Evolutionary conservation across 228 moss, liverwort and hornwort genomes (phyloP), one percentile per base, ranked within the genome.

Genomic region (Sphagnum magellanicum): DNA sequence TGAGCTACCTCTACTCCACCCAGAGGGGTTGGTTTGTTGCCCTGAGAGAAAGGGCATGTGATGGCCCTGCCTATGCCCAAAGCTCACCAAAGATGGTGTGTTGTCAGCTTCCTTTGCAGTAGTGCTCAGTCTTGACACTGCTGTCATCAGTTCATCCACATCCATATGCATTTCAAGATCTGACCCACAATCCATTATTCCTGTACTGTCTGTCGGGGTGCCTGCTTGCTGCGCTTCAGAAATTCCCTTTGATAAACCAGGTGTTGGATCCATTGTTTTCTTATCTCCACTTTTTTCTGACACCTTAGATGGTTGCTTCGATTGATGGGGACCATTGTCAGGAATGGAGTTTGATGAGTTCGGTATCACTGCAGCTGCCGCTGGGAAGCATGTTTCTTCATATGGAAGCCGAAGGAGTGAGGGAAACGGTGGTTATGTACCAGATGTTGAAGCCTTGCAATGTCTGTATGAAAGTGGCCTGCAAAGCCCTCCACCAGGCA

Each of bases 381-480:
- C 75, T 91, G 89, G 15, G 91, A 91, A 49, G 78, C 62, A 50
- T 85, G 91, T 71, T 81, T 89, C 16, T 87, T 87, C 16, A 75
- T 71, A 47, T 83, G 87, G 62, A 91, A 89, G 32, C 81, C 82
- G 48, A 91, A 91, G 51, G 91, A 82, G 66, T 76, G 84, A 61
- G 89, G 89, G 63, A 91, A 91, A 61, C 81, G 89, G 63, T 91
- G 91, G 75, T 79, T 82, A 74, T 91, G 89, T 51, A 87, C 87
- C 48, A 91, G 64, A 77, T 91, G 91, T 63, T 91, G 91, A 68
- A 80, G 81, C 65, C 91, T 77, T 52, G 73, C 75, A 5, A 79
- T 6, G 74, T 87, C 89, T 59, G 81, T 87, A 47, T 74, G 74
- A 66, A 91, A 91, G 6, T 73, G 70, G 53, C 73, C 79, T 48